These are phyloP conservation scores for Larix sibirica DNA, from an alignment of 83 land plant species.

Conservation along the genomic window DNA sequence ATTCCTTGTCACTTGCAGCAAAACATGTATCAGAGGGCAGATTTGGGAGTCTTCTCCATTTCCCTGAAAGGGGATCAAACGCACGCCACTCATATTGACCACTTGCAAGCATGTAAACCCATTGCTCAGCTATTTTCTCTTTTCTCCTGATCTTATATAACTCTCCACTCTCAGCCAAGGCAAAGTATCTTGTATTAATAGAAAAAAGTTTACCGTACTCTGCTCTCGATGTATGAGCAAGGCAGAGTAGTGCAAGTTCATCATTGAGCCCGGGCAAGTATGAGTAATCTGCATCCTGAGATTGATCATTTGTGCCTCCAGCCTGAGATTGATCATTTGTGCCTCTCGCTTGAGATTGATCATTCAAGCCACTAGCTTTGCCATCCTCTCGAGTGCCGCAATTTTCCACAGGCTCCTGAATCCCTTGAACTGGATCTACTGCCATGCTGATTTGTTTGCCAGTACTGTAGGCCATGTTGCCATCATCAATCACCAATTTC, in stretches of 20 bases:
- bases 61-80: conserved; percentile 27
- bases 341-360: conserved; percentile 34
- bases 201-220: conserved; percentile 36
- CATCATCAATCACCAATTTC: conserved; percentile 2
- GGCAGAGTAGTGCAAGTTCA: conserved; percentile 36
- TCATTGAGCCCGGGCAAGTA: conserved; percentile 29
- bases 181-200: conserved; percentile 23
- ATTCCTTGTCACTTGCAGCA: conserved; percentile 36
- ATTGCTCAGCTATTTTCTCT: conserved; percentile 30
- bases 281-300: conserved; percentile 62
- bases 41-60: conserved; percentile 29
- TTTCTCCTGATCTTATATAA: conserved; percentile 36
- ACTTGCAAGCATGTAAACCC: conserved; percentile 40
- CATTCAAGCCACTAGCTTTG: neutral
- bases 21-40: conserved; percentile 42
- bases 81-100: conserved; percentile 40
- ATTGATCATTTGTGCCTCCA: conserved; percentile 27
- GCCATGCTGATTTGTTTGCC: no score
- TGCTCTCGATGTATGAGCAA: conserved; percentile 39
- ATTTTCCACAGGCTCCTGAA: neutral
- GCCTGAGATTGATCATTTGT: conserved; percentile 42
- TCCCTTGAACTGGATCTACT: neutral
- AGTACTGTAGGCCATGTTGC: neutral
- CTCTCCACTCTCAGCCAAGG: conserved; percentile 36
- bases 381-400: neutral